A percentile compares a stretch with the other conserved stretches of the same genome.
Evolutionary conservation across 208 protist genomes (phyloP).

Genomic region (Porcisia deanei): DNA sequence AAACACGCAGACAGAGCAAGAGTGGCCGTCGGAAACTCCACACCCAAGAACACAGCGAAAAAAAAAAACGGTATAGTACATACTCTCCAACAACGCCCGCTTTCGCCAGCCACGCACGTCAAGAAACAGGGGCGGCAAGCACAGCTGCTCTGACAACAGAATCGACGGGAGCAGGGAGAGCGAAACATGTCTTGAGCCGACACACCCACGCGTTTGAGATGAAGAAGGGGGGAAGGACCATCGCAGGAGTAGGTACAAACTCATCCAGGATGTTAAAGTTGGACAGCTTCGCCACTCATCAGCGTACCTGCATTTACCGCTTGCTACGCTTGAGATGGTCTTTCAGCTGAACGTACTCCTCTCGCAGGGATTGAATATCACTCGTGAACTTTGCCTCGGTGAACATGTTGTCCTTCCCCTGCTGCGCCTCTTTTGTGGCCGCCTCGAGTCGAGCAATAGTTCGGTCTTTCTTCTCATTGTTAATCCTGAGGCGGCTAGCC

Average conservation of each 20-base stretch:
- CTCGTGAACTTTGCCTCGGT: constrained; percentile 11
- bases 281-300: background rate
- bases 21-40: background rate
- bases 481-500: constrained; percentile 36
- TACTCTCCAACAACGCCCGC: background rate
- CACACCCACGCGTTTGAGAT: background rate
- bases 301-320: constrained; percentile 10
- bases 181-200: background rate
- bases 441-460: constrained; percentile 56
- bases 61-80: constrained; percentile 5
- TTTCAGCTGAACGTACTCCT: constrained; percentile 77
- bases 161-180: background rate
- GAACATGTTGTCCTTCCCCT: background rate
- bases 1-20: background rate
- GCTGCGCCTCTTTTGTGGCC: constrained; percentile 32
- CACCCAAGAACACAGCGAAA: background rate
- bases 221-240: background rate
- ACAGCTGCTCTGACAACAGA: background rate
- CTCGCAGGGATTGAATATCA: constrained; percentile 57
- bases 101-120: background rate
- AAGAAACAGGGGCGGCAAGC: background rate
- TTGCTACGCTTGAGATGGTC: constrained; percentile 56
- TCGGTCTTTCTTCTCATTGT: constrained; percentile 56
- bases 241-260: constrained; percentile 1
- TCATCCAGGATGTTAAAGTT: background rate